These are phyloP conservation scores for Entomortierella parvispora DNA, from an alignment of 192 early-diverging fungal genomes.

Conservation along the genomic window DNA sequence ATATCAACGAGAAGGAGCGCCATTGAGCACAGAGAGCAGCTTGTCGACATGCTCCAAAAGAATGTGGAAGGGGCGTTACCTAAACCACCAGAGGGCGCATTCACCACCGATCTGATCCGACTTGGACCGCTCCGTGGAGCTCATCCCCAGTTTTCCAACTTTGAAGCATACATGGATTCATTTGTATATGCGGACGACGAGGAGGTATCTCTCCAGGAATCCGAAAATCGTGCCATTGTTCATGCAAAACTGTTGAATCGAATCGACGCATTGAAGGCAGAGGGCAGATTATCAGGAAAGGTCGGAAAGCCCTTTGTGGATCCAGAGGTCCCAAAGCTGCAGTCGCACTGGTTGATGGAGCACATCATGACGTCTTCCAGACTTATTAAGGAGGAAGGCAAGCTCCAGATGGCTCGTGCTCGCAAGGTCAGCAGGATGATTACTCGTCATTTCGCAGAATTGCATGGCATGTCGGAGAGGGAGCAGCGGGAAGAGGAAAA, in stretches of 20 bases:
- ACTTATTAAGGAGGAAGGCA: constrained; percentile 51
- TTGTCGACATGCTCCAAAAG: constrained; percentile 59
- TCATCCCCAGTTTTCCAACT: constrained; percentile 18
- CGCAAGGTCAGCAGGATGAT: constrained; percentile 64
- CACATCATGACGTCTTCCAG: constrained; percentile 48
- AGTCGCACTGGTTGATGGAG: constrained; percentile 60
- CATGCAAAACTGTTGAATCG: constrained; percentile 56
- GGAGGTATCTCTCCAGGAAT: constrained; percentile 62
- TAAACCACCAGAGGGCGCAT: constrained; percentile 5
- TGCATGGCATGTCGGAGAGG: constrained; percentile 60
- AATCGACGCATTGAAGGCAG: constrained; percentile 52
- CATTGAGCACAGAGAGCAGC: constrained; percentile 52
- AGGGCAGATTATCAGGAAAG: constrained; percentile 60
- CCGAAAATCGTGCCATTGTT: constrained; percentile 38
- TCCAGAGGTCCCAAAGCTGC: constrained; percentile 43
- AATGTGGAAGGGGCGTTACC: constrained; percentile 47
- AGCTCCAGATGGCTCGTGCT: constrained; percentile 53
- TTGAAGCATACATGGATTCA: constrained; percentile 60
- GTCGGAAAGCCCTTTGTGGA: constrained; percentile 47
- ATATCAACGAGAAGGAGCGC: constrained; percentile 57
- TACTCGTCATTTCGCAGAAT: constrained; percentile 63
- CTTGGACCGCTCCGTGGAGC: constrained; percentile 9
- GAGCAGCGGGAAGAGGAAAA: constrained; percentile 58
- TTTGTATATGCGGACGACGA: constrained; percentile 73
- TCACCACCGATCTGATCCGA: constrained; percentile 7